Base-by-base conservation (phyloP, 768 basidiomycete genomes). In the Lentinula sp. region DNA sequence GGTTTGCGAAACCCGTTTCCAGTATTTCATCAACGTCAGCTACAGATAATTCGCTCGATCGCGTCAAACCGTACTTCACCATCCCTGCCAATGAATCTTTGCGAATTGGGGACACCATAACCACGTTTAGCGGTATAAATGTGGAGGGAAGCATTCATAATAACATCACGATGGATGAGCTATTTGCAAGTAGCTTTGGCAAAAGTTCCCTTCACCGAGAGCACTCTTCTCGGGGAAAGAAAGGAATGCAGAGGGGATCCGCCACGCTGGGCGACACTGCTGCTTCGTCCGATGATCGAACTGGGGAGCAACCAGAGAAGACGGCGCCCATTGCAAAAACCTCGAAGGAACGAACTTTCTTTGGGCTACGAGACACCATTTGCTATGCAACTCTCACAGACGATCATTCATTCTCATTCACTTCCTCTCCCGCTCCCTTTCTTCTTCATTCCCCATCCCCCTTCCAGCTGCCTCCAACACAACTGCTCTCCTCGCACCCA, bases 91-190 rank as follows among this genome's bases (percentile, higher is more conserved):
- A 94, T 66, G 85, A 85, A 2, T 93, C 91, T 0, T 68, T 82
- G 61, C 86, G 90, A 28, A 80, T 94, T 51, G 93, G 93, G 2
- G 90, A 91, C 62, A 84, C 78, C 62, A 83, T 79, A 12, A 79
- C 76, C 4, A 72, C 79, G 42, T 77, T 81, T 54, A 77, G 75
- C 32, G 75, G 75, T 12, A 57, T 65, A 3, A 58, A 67, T 4
- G 56, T 67, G 6, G 70, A 76, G 23, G 73, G 71, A 33, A 64
- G 66, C 6, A 62, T 73, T 4, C 57, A 57, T 18, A 57, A 56
- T 35, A 51, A 57, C 28, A 59, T 77, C 6, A 83, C 86, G 6
- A 89, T 90, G 83, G 89, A 91, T 39, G 84, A 91, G 60, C 72
- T 91, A 1, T 90, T 90, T 65, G 80, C 79, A 8, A 67, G 76